These are phyloP conservation scores for Porogramme epimiltina DNA, from an alignment of 1,284 basidiomycete species.

Conservation along the genomic window DNA sequence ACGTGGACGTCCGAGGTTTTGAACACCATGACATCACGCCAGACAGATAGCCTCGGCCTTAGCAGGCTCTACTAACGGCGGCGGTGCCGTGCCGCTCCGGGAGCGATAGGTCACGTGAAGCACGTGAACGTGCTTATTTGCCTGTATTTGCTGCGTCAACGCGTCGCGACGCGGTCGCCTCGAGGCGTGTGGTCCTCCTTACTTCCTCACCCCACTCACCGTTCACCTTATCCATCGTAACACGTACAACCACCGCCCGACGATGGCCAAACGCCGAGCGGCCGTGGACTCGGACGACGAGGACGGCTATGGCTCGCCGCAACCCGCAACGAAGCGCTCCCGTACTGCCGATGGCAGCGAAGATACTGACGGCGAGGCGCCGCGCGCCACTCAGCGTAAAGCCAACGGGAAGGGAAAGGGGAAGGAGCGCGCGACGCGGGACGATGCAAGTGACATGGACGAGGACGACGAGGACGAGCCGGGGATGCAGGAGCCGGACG, in stretches of 20 bases:
- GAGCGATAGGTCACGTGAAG: background rate
- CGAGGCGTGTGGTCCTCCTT: background rate
- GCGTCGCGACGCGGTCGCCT: slow-evolving; percentile 27
- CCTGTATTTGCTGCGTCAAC: slow-evolving; percentile 15
- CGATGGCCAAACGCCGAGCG: slow-evolving; percentile 43
- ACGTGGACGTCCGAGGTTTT: no score
- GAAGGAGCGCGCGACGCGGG: slow-evolving; percentile 34
- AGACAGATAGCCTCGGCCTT: no score
- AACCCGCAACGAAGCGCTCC: slow-evolving; percentile 42
- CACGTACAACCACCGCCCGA: background rate
- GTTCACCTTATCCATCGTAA: background rate
- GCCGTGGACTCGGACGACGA: slow-evolving; percentile 36
- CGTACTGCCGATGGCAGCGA: slow-evolving; percentile 43
- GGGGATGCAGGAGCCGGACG: slow-evolving; percentile 39
- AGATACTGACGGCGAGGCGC: slow-evolving; percentile 32
- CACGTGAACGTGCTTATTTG: slow-evolving; percentile 21
- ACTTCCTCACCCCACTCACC: background rate
- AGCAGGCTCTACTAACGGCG: no score
- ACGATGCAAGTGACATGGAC: slow-evolving; percentile 35
- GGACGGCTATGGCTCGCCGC: slow-evolving; percentile 13
- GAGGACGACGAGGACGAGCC: slow-evolving; percentile 37
- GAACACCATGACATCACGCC: no score
- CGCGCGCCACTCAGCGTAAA: slow-evolving; percentile 20
- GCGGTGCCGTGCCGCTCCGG: background rate
- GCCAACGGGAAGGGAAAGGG: slow-evolving; percentile 33